A percentile compares a stretch with the other conserved stretches of the same genome.
Conservation (phyloP, 1,284 basidiomycete species). For the Pyrrhoderma noxium region DNA sequence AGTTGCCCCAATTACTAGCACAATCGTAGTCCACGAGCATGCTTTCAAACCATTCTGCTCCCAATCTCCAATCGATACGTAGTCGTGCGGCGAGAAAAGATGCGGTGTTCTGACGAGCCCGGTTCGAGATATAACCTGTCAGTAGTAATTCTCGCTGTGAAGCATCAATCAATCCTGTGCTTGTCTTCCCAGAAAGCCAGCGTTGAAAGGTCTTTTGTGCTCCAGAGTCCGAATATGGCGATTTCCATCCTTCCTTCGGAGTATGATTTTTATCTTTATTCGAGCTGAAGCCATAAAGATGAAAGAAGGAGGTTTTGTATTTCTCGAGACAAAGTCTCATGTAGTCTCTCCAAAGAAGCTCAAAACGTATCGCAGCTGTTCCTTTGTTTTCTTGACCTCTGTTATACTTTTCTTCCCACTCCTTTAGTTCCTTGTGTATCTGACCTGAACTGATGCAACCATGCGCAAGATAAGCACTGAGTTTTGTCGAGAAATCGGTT, state of each 20-base stretch:
- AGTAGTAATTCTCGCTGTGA: conserved; percentile 41
- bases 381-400: conserved; percentile 21
- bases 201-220: conserved; percentile 29
- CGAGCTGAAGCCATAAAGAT: conserved; percentile 19
- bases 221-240: conserved; percentile 15
- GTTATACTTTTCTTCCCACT: conserved; percentile 22
- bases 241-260: conserved; percentile 15
- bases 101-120: conserved; percentile 48
- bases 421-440: conserved; percentile 28
- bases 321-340: conserved; percentile 37
- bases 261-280: conserved; percentile 1
- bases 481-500: conserved; percentile 44
- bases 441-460: conserved; percentile 40
- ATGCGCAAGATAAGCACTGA: conserved; percentile 41
- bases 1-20: conserved; percentile 37
- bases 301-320: conserved; percentile 24
- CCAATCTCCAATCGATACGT: conserved; percentile 46
- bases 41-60: conserved; percentile 31
- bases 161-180: conserved; percentile 47
- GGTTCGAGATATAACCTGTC: conserved; percentile 48
- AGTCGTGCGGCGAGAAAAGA: conserved; percentile 45
- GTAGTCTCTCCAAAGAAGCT: conserved; percentile 48
- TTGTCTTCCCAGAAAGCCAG: conserved; percentile 42
- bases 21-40: conserved; percentile 38
- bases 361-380: conserved; percentile 32